A percentile compares a stretch with the other conserved stretches of the same genome.
These are phyloP conservation scores for Oenanthe sinensis DNA, from an alignment of 129 eudicot genomes.

Conservation along the genomic window DNA sequence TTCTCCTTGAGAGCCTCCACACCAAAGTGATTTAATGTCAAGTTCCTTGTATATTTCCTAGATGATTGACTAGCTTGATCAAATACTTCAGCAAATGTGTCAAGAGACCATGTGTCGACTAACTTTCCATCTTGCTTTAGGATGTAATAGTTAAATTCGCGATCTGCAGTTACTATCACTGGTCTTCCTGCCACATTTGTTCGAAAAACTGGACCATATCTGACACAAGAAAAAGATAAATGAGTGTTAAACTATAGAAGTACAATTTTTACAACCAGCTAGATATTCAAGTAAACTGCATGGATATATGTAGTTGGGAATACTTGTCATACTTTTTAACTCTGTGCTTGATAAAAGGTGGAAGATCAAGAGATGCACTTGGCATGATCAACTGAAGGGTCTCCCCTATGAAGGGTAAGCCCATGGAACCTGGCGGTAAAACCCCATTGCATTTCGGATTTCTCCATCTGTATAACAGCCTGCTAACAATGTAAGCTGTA, in stretches of 20 bases:
- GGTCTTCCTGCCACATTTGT: conserved; percentile 53
- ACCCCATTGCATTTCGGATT: conserved; percentile 45
- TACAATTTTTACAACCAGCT: background rate
- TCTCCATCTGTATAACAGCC: conserved; percentile 31
- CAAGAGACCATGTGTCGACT: conserved; percentile 50
- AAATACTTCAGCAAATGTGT: conserved; percentile 52
- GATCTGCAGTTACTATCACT: conserved; percentile 42
- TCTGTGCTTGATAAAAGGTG: conserved; percentile 44
- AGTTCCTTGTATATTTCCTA: conserved; percentile 38
- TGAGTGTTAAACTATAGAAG: background rate
- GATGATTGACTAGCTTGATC: conserved; percentile 36
- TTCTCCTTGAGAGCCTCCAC: conserved; percentile 34
- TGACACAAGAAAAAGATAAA: conserved; percentile 5
- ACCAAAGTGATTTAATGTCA: conserved; percentile 46
- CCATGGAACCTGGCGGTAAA: conserved; percentile 62
- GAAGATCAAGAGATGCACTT: conserved; percentile 45
- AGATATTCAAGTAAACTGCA: background rate
- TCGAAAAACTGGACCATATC: conserved; percentile 46
- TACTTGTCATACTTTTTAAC: conserved; percentile 28
- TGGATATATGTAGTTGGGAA: background rate
- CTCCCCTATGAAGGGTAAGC: conserved; percentile 56
- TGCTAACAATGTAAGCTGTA: conserved; percentile 13
- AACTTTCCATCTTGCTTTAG: conserved; percentile 42
- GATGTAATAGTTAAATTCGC: conserved; percentile 43
- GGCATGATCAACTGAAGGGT: conserved; percentile 49